A percentile compares a stretch with the other conserved stretches of the same genome.
Conservation (phyloP, 2,329 filamentous ascomycete species). For the Sarocladiaceae sp. region DNA sequence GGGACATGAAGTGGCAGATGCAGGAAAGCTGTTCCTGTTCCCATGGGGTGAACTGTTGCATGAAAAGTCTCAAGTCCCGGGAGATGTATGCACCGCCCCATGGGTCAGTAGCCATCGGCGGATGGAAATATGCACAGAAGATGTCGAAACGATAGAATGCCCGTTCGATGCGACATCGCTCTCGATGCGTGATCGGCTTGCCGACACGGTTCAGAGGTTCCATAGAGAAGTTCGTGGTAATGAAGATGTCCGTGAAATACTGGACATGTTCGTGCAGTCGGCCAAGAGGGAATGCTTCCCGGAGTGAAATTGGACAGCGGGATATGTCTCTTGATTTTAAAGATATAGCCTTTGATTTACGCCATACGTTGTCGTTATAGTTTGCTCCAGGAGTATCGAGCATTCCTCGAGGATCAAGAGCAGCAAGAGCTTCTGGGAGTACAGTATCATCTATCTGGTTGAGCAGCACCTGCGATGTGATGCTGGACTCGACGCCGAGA, state of each 20-base stretch:
- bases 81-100: too few relatives aligned
- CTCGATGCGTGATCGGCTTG: not conserved
- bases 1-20: conserved; percentile 9
- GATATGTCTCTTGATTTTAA: too few relatives aligned
- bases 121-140: conserved; percentile 5
- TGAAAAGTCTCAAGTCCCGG: too few relatives aligned
- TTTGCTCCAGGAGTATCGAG: not conserved
- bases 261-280: not conserved
- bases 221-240: not conserved
- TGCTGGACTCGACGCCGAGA: not conserved
- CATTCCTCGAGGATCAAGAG: not conserved
- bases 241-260: conserved; percentile 5
- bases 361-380: too few relatives aligned
- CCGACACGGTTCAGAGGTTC: not conserved
- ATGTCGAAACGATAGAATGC: conserved; percentile 11
- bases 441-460: not conserved
- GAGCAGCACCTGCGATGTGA: conserved; percentile 4
- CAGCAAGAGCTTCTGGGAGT: conserved; percentile 7
- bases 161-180: conserved; percentile 8
- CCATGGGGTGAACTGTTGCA: conserved; percentile 9
- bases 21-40: conserved; percentile 11
- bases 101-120: too few relatives aligned
- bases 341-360: too few relatives aligned
- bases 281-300: not conserved
- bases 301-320: too few relatives aligned